Base-by-base conservation (phyloP, 352 stramenopile genomes). In the Globisporangium parvum region DNA sequence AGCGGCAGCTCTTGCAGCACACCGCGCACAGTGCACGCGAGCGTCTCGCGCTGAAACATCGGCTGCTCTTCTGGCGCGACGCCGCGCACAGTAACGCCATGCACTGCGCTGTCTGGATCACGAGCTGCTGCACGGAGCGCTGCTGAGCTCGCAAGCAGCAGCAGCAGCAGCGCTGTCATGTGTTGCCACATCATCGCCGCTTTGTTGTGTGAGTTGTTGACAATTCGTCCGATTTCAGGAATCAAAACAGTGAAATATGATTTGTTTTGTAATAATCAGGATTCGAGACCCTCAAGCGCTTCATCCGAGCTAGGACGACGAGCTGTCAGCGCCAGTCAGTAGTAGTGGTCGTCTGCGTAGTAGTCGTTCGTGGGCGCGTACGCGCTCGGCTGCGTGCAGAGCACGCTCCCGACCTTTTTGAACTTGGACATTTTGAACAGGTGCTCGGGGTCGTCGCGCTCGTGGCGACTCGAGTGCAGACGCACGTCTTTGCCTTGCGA, bases 381-480 rank as follows among this genome's bases (percentile, higher is more conserved):
- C 31, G 62, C 59, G 21, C 59, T 71, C 10, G 83, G 80, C 41
- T 93, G 83, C 47, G 83, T 91, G 58, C 63, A 78, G 10, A 91
- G 49, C 26, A 81, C 75, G 44, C 73, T 73, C 39, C 74, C 77
- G 18, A 93, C 78, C 28, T 85, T 84, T 60, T 85, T 88, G 63
- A 93, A 93, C 65, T 93, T 93, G 65, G 78, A 82, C 83, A 93
- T 90, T 52, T 93, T 93, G 72, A 93, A 93, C 3, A 77, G 67
- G 17, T 63, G 57, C 4, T 57, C 49, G 2, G 40, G 20, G 40
- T 88, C 75, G 18, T 63, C 50, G 46, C 61, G 60, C 23, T 70
- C 62, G 15, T 67, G 46, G 9, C 54, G 58, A 21, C 67, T 68
- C 24, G 55, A 57, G 28, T 84, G 71, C 45, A 78, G 49, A 21